Conservation (phyloP, 306 rosid species). For the Dryas drummondii region DNA sequence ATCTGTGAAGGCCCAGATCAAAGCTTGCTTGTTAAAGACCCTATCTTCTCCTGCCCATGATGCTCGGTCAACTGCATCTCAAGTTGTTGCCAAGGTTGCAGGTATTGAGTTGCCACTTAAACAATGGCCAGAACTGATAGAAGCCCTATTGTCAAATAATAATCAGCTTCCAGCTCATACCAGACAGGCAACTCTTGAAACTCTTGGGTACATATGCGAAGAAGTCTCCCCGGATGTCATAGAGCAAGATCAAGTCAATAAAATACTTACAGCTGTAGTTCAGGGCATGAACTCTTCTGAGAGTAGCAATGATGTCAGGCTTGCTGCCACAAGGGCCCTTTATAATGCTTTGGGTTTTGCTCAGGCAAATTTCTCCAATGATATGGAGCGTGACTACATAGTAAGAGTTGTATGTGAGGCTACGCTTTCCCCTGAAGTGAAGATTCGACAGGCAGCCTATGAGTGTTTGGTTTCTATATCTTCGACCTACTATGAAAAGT, state of each 20-base stretch:
- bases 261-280: constrained; percentile 82
- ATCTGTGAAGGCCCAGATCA: constrained; percentile 65
- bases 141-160: constrained; percentile 60
- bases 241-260: constrained; percentile 77
- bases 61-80: constrained; percentile 89
- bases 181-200: constrained; percentile 87
- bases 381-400: constrained; percentile 83
- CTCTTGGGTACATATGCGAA: constrained; percentile 93
- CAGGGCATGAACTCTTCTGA: constrained; percentile 84
- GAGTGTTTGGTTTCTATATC: constrained; percentile 92
- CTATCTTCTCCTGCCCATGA: constrained; percentile 65
- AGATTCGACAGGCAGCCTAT: constrained; percentile 77
- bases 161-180: constrained; percentile 76
- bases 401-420: constrained; percentile 93
- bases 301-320: constrained; percentile 67
- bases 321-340: constrained; percentile 68
- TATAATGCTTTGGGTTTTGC: constrained; percentile 91
- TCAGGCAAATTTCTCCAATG: constrained; percentile 87
- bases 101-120: constrained; percentile 89
- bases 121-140: constrained; percentile 91
- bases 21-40: constrained; percentile 67
- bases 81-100: constrained; percentile 90
- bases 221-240: constrained; percentile 77
- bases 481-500: constrained; percentile 79
- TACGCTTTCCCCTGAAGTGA: constrained; percentile 74